Percentiles rank a stretch among this genome's conserved stretches.
phyloP scores from a whole-genome alignment of 73 alveolate species.

The Paramecium tetraurelia region DNA sequence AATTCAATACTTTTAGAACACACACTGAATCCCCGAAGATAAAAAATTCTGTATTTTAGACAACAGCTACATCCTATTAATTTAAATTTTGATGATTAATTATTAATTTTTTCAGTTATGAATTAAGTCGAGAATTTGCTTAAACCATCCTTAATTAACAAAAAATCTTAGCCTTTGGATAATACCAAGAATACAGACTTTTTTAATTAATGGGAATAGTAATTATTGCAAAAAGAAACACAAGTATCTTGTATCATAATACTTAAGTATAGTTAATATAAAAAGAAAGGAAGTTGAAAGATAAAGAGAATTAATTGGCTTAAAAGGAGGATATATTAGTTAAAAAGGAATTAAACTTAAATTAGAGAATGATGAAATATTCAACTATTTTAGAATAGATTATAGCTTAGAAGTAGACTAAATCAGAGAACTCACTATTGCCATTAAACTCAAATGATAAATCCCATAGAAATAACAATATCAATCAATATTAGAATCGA shows the following conservation, averaged over 20 bases:
- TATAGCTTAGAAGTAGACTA: neutral
- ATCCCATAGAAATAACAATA: neutral
- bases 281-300: neutral
- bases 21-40: neutral
- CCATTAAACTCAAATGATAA: neutral
- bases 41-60: neutral
- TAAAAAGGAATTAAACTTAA: neutral
- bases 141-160: neutral
- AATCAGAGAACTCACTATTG: neutral
- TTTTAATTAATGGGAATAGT: neutral
- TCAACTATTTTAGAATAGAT: neutral
- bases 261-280: neutral
- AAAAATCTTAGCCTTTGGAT: neutral
- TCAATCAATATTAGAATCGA: neutral
- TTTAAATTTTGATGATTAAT: constrained; percentile 16
- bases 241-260: neutral
- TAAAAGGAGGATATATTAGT: neutral
- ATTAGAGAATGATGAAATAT: neutral
- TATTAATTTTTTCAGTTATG: neutral
- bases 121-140: neutral
- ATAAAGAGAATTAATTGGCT: neutral
- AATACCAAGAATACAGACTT: neutral
- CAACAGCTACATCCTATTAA: constrained; percentile 25
- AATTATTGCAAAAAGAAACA: neutral
- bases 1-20: neutral